Percentiles rank a stretch among this genome's conserved stretches.
Evolutionary conservation across 177 flowering plant genomes (phyloP).

Genomic region (Vitis hybrid): DNA sequence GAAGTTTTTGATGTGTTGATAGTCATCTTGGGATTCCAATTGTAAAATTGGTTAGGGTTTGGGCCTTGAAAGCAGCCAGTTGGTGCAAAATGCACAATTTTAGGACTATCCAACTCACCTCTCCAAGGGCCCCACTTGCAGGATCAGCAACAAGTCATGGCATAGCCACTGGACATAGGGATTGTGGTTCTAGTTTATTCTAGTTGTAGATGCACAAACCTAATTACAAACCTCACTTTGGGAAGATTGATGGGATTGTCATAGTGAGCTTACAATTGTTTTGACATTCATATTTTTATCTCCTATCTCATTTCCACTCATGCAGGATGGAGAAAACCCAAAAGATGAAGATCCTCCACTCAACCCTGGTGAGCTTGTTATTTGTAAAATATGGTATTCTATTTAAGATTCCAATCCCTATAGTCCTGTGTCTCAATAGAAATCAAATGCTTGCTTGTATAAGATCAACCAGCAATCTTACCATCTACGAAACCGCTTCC

Average conservation of each 20-base stretch:
- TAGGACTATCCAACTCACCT: no score
- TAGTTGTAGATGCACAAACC: neutral
- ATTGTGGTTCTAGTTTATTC: neutral
- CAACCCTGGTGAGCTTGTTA: conserved; percentile 11
- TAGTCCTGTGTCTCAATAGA: neutral
- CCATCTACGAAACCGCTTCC: conserved; percentile 17
- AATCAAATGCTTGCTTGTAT: neutral
- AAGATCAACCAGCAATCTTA: conserved; percentile 11
- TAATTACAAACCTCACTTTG: no score
- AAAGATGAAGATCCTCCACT: conserved; percentile 4
- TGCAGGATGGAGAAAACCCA: conserved; percentile 14
- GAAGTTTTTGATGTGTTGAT: neutral
- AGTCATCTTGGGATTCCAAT: neutral
- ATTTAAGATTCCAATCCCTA: neutral
- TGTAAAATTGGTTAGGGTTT: no score
- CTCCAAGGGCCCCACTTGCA: no score
- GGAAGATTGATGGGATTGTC: neutral
- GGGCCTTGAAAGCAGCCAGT: no score
- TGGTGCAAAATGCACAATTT: no score
- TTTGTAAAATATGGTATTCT: neutral
- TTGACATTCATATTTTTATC: neutral
- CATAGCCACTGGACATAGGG: neutral
- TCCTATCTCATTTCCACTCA: neutral
- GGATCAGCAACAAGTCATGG: no score
- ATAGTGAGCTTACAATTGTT: neutral